phyloP scores from a whole-genome alignment of 208 protist species.

The Wallacemonas sp. region DNA sequence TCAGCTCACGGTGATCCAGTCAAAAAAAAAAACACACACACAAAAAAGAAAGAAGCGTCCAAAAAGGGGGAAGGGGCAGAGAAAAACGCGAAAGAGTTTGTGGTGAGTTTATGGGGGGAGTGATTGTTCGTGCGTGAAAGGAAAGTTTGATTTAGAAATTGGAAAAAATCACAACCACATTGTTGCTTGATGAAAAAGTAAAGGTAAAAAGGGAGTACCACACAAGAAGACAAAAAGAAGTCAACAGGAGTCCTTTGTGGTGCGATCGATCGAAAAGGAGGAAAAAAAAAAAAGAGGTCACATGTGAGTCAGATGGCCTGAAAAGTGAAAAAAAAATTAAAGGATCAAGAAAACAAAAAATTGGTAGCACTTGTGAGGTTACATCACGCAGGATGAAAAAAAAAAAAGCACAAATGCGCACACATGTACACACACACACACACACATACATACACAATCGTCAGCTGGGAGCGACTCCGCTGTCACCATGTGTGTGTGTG shows the following conservation, averaged over 20 bases:
- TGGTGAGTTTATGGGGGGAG: too few relatives aligned
- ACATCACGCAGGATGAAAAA: constrained; percentile 10
- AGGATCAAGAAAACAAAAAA: not conserved
- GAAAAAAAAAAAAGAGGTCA: constrained; percentile 24
- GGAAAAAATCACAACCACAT: not conserved
- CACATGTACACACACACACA: constrained; percentile 14
- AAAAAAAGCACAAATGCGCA: constrained; percentile 3
- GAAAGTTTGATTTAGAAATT: not conserved
- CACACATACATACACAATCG: constrained; percentile 15
- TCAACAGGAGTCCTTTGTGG: too few relatives aligned
- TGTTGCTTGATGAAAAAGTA: not conserved
- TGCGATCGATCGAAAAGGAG: constrained; percentile 4
- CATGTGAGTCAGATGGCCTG: not conserved
- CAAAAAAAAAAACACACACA: constrained; percentile 17
- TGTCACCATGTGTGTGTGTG: not conserved
- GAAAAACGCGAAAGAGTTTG: too few relatives aligned
- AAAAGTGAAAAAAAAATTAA: constrained; percentile 16
- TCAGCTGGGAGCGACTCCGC: too few relatives aligned
- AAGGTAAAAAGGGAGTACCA: not conserved
- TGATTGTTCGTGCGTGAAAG: too few relatives aligned
- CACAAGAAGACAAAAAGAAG: not conserved
- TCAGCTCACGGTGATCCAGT: too few relatives aligned
- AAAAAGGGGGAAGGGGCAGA: too few relatives aligned
- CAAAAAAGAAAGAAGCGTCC: not conserved
- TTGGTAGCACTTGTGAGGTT: too few relatives aligned